A percentile compares a stretch with the other conserved stretches of the same genome.
phyloP scores from a whole-genome alignment of 176 grass and related monocot genomes.

The Avena eriantha region DNA sequence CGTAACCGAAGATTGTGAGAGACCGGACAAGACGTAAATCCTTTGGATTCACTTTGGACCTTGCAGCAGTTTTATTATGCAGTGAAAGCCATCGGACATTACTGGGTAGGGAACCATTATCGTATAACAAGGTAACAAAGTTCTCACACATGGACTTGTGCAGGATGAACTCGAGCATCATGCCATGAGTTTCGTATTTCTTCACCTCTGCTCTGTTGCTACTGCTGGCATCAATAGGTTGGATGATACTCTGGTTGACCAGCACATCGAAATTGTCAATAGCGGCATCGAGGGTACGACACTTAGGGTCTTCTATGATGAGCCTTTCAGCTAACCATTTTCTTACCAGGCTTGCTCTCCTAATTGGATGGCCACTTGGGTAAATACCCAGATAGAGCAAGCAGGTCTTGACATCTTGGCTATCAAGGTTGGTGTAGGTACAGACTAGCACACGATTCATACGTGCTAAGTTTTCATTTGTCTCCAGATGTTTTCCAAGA shows the following conservation, averaged over 20 bases:
- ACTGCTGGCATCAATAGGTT: neutral
- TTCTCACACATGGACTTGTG: constrained; percentile 22
- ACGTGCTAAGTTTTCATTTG: neutral
- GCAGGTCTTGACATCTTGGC: neutral
- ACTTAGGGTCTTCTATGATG: neutral
- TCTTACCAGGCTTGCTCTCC: constrained; percentile 29
- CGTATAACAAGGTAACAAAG: constrained; percentile 1
- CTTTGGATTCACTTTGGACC: neutral
- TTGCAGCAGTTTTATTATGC: neutral
- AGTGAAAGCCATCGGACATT: neutral
- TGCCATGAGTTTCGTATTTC: neutral
- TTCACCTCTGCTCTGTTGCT: neutral
- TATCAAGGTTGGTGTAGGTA: neutral
- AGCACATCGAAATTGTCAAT: neutral
- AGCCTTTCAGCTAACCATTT: constrained; percentile 30
- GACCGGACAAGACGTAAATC: neutral
- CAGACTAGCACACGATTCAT: neutral
- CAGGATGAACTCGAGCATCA: constrained; percentile 36
- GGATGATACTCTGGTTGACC: constrained; percentile 15
- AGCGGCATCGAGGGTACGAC: neutral
- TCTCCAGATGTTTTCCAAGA: neutral
- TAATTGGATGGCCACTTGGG: neutral
- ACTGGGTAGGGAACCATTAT: neutral
- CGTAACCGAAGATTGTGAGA: neutral
- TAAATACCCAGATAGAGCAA: constrained; percentile 12